Base-by-base conservation (phyloP, 192 early-diverging fungal genomes). In the Backusella sp. region DNA sequence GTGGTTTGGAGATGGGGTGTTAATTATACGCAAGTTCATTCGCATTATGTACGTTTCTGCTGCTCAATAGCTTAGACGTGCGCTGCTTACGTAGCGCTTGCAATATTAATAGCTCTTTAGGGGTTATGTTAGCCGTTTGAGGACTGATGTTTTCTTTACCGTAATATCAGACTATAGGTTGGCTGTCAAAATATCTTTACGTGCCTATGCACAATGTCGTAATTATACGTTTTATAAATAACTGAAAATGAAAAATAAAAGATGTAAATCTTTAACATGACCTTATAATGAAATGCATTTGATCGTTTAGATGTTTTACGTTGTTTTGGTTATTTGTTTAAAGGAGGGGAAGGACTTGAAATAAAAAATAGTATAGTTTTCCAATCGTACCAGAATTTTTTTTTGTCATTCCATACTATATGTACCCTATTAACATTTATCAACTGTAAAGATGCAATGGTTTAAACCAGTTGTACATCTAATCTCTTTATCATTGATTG, bases 41-140 rank as follows among this genome's bases (percentile, higher is more conserved):
- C 68, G 68, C 68, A 69, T 69, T 69, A 69, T 19, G 37, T 37
- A 69, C 68, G 68, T 69, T 23, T 39, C 11, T 69, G 68, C 68
- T 69, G 34, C 17, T 69, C 68, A 39, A 69, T 69, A 69, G 68
- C 68, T 39, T 69, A 23, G 21, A 23, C n/a, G 68, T 69, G 21
- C 37, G n/a, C 68, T 37, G 68, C 68, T 69, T 69, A 69, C 37
- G 68, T 69, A 69, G 68, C 68, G 68, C 68, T 69, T 69, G 68
- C 68, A 69, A 69, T 37, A 69, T 36, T 69, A 69, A 69, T 69
- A 37, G 36, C 35, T 21, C 21, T 36, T 44, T 23, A 41, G 3
- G 32, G 37, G 34, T 28, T 37, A 69, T 69, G 68, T 23, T 35
- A 35, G 21, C 37, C 68, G 68, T 69, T 69, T 69, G 68, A 69